phyloP scores from a whole-genome alignment of 768 basidiomycete species.

The Guyanaporus albipodus region DNA sequence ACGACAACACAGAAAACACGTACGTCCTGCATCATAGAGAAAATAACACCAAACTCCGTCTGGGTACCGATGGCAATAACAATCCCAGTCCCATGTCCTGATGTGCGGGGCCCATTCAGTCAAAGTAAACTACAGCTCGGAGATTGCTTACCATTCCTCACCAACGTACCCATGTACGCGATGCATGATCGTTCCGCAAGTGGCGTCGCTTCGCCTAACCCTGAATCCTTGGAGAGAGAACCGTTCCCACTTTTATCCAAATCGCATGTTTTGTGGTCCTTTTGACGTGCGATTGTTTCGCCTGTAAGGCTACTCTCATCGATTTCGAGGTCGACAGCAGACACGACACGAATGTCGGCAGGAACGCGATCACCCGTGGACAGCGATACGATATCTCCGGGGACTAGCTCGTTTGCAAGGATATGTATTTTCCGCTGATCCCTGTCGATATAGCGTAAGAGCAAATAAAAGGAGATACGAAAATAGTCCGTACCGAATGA shows the following conservation, averaged over 20 bases:
- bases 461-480: neutral
- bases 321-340: conserved; percentile 84
- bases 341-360: conserved; percentile 82
- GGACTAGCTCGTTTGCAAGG: conserved; percentile 96
- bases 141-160: conserved; percentile 66
- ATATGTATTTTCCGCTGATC: conserved; percentile 65
- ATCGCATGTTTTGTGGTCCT: conserved; percentile 54
- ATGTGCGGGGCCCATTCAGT: neutral
- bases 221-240: conserved; percentile 27
- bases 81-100: conserved; percentile 79
- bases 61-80: conserved; percentile 82
- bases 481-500: conserved; percentile 51
- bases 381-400: conserved; percentile 89
- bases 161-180: conserved; percentile 94
- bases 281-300: conserved; percentile 79
- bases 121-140: neutral
- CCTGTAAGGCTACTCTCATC: conserved; percentile 96
- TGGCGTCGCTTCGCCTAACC: conserved; percentile 42
- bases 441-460: conserved; percentile 6
- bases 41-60: conserved; percentile 95
- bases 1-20: conserved; percentile 12
- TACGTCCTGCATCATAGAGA: conserved; percentile 98
- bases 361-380: conserved; percentile 91
- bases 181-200: conserved; percentile 85
- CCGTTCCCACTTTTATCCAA: conserved; percentile 31